phyloP scores from a whole-genome alignment of 495 filamentous ascomycete species.

The Sphaerosporella brunnea region DNA sequence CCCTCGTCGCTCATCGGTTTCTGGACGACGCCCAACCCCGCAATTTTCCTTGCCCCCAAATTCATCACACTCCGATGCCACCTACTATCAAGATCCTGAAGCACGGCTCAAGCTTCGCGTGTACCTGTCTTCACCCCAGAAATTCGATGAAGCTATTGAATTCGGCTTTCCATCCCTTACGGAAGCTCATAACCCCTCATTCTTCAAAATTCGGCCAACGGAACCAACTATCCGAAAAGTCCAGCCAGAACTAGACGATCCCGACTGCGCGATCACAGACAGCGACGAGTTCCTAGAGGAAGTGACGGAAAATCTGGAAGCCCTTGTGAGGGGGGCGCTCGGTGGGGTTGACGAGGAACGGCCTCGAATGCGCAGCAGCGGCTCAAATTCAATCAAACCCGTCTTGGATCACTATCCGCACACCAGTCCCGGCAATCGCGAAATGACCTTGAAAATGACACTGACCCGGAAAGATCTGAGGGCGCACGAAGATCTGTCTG shows the following conservation, averaged over 20 bases:
- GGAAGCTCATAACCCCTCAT: slow-evolving; percentile 24
- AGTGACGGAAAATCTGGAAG: neutral
- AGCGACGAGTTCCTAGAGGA: slow-evolving; percentile 2
- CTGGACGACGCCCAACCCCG: no score
- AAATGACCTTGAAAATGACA: slow-evolving; percentile 93
- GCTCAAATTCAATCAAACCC: neutral
- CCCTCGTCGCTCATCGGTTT: no score
- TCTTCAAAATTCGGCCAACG: slow-evolving; percentile 13
- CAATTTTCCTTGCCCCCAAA: neutral
- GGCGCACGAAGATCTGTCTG: slow-evolving; percentile 41
- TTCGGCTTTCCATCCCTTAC: slow-evolving; percentile 67
- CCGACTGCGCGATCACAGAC: slow-evolving; percentile 9
- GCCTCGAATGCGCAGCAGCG: neutral
- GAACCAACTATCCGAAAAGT: slow-evolving; percentile 18
- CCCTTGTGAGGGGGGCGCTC: neutral
- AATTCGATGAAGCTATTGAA: slow-evolving; percentile 87
- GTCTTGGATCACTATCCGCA: slow-evolving; percentile 34
- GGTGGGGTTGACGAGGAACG: neutral
- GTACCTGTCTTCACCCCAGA: slow-evolving; percentile 80
- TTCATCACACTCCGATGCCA: slow-evolving; percentile 39
- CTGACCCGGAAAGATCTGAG: slow-evolving; percentile 76
- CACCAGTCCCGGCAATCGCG: slow-evolving; percentile 42
- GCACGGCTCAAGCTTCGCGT: slow-evolving; percentile 70
- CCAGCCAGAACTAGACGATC: slow-evolving; percentile 14
- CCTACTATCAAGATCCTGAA: slow-evolving; percentile 82